Evolutionary conservation across 345 rosid genomes (phyloP), one percentile per base, ranked within the genome.

Genomic region (Nasturtium officinale): DNA sequence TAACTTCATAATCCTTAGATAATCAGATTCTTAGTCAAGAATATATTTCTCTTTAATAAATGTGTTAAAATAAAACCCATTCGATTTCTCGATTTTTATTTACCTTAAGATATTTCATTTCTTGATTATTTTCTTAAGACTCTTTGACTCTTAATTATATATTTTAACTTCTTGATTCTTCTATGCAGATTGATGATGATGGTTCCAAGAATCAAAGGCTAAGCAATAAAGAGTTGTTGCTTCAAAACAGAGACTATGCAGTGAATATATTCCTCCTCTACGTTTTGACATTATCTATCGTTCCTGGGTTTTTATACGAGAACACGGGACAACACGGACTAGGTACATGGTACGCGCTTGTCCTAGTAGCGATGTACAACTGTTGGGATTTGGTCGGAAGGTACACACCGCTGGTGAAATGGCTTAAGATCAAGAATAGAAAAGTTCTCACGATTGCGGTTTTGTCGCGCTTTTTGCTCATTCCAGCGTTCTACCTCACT

Each of bases 401-500:
- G 67, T 87, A 89, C 43, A 65, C 79, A 28, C 95, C 98, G 3
- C 69, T 89, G 0, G 52, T 88, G 25, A 54, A 78, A 13, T 76
- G 83, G 67, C 26, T 88, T 6, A 85, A 82, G 69, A 9, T 89
- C 56, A 90, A 89, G 78, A 85, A 90, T 3, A 82, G 92, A 68
- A 94, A 83, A 69, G 80, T 77, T 23, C 82, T 94, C 5, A 82
- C 79, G 78, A 26, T 81, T 0, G 74, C 78, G 0, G 65, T 81
- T 43, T 83, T 87, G 7, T 61, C 77, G 0, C 91, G 96, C 12
- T 89, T 73, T 69, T 55, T 87, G 6, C 81, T 94, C 9, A 28
- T 91, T 53, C 97, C 97, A 0, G 85, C 90, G 3, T 91, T 94
- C 77, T 94, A 87, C 83, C 87, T 90, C 86, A 88, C 93, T 0